A percentile compares a stretch with the other conserved stretches of the same genome.
Evolutionary conservation across 331 rosid genomes (phyloP).

Genomic region (Cydonia oblonga): DNA sequence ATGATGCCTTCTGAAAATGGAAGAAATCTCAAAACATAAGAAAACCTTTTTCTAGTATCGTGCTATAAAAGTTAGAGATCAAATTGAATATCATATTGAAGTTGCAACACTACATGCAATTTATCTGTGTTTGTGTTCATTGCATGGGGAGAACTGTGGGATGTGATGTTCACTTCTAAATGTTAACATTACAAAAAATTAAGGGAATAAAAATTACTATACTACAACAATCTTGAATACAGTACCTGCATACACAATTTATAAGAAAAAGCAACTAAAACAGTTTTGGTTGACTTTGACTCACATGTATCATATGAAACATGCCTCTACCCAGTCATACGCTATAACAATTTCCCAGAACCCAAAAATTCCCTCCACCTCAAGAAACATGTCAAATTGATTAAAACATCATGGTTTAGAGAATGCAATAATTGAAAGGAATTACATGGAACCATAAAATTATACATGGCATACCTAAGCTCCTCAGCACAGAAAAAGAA

Average conservation of each 20-base stretch:
- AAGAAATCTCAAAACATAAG: conserved; percentile 10
- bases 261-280: not conserved
- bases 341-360: not conserved
- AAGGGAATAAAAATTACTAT: not conserved
- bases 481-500: not conserved
- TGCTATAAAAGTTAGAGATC: not conserved
- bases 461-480: not conserved
- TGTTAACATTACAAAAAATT: not conserved
- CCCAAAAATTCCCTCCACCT: not conserved
- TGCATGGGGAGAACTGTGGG: not conserved
- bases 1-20: conserved; percentile 80
- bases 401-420: not conserved
- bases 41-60: not conserved
- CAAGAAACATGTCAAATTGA: not conserved
- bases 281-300: not conserved
- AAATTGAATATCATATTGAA: not conserved
- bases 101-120: not conserved
- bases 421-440: no score
- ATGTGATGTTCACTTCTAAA: not conserved
- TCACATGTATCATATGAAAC: not conserved
- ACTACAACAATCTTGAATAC: not conserved
- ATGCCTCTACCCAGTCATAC: not conserved
- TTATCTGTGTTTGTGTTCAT: not conserved
- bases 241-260: not conserved
- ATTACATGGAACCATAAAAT: not conserved